A percentile compares a stretch with the other conserved stretches of the same genome.
phyloP scores from a whole-genome alignment of 2,329 filamentous ascomycete genomes.

The Atkinsonella hypoxylon region DNA sequence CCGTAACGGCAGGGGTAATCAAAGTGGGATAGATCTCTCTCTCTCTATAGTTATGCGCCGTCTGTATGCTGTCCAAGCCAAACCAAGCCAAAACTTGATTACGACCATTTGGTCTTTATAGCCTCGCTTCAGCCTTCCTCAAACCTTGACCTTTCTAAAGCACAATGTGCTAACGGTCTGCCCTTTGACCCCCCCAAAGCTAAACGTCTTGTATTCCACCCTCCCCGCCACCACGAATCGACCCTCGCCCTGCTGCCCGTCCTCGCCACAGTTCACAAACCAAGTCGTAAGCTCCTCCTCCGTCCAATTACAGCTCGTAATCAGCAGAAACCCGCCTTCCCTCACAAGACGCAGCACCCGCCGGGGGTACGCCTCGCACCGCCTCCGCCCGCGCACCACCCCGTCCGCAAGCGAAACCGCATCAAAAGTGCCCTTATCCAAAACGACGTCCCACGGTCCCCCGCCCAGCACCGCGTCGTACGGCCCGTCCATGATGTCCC shows the following conservation, averaged over 20 bases:
- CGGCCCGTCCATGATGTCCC: slow-evolving; percentile 48
- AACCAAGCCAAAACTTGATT: too few relatives aligned
- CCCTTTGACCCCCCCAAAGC: slow-evolving; percentile 78
- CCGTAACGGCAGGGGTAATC: too few relatives aligned
- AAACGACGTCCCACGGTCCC: slow-evolving; percentile 69
- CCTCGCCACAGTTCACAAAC: slow-evolving; percentile 43
- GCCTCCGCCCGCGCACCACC: slow-evolving; percentile 40
- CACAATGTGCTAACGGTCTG: slow-evolving; percentile 82
- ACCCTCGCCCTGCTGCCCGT: slow-evolving; percentile 1
- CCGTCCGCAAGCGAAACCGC: slow-evolving; percentile 69
- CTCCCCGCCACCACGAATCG: slow-evolving; percentile 50
- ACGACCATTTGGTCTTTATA: too few relatives aligned
- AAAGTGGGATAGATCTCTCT: too few relatives aligned
- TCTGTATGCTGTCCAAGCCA: too few relatives aligned
- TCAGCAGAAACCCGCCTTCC: slow-evolving; percentile 59
- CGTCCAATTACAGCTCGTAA: slow-evolving; percentile 98
- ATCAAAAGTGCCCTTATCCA: slow-evolving; percentile 99
- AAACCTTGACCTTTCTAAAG: slow-evolving; percentile 47
- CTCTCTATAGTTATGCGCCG: too few relatives aligned
- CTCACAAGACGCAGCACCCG: slow-evolving; percentile 58
- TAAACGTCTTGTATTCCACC: slow-evolving; percentile 76
- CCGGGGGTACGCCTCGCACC: slow-evolving; percentile 64
- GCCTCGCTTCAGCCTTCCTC: too few relatives aligned
- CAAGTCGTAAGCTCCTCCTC: slow-evolving; percentile 71
- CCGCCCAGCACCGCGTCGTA: slow-evolving; percentile 22